These are phyloP conservation scores for Cyamopsis tetragonoloba DNA, from an alignment of 306 rosid genomes.

Conservation along the genomic window DNA sequence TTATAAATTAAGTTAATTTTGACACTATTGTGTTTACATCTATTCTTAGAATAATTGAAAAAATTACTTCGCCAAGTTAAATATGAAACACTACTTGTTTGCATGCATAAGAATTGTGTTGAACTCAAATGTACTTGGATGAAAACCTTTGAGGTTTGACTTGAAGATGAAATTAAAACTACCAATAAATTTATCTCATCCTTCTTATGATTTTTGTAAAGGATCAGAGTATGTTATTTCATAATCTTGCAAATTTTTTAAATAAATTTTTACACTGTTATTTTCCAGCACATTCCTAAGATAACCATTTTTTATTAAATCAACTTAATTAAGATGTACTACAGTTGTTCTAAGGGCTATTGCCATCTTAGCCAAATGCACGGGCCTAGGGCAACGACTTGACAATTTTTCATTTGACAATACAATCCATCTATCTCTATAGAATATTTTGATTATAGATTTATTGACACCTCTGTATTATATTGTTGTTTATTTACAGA, in stretches of 20 bases:
- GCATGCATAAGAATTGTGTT: background rate
- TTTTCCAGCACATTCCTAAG: background rate
- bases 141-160: background rate
- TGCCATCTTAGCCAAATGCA: background rate
- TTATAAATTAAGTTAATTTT: constrained; percentile 10
- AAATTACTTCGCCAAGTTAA: background rate
- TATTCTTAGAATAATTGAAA: background rate
- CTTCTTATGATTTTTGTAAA: background rate
- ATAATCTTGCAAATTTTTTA: background rate
- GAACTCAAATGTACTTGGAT: background rate
- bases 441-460: background rate
- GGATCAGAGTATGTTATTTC: background rate
- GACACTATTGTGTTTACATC: background rate
- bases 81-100: background rate
- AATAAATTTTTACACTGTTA: background rate
- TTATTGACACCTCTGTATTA: constrained; percentile 18
- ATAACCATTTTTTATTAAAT: background rate
- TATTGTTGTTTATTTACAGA: constrained; percentile 47
- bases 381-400: background rate
- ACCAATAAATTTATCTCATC: background rate
- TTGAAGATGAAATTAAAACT: background rate
- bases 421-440: background rate
- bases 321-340: background rate
- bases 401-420: background rate
- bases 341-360: background rate